These are phyloP conservation scores for Sporothrix brunneoviolacea DNA, from an alignment of 2,329 filamentous ascomycete genomes.

Conservation along the genomic window DNA sequence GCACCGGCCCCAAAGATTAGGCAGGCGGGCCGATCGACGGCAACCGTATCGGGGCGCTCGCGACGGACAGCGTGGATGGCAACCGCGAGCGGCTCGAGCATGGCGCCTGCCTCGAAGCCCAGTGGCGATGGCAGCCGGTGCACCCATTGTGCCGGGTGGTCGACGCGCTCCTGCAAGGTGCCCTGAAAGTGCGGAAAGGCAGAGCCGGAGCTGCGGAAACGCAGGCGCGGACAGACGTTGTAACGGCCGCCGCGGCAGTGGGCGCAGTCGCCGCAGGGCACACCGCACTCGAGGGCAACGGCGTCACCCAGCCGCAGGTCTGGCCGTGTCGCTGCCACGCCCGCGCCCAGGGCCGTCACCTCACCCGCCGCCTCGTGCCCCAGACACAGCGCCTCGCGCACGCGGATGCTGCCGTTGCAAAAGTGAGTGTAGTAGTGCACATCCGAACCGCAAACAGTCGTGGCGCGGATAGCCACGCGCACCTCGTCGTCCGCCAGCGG, in stretches of 20 bases:
- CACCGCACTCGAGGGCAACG: slow-evolving; percentile 62
- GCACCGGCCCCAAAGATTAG: slow-evolving; percentile 56
- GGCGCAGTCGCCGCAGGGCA: slow-evolving; percentile 45
- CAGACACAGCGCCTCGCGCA: slow-evolving; percentile 40
- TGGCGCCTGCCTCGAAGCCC: slow-evolving; percentile 45
- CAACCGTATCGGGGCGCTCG: no score
- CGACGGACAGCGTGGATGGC: slow-evolving; percentile 51
- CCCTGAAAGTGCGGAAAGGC: slow-evolving; percentile 26
- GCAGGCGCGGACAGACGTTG: slow-evolving; percentile 29
- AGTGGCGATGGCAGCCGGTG: slow-evolving; percentile 39
- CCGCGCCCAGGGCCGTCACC: slow-evolving; percentile 47
- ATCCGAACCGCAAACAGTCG: slow-evolving; percentile 58
- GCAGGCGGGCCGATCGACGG: slow-evolving; percentile 35
- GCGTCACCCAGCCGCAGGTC: slow-evolving; percentile 54
- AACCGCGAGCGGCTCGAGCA: slow-evolving; percentile 53
- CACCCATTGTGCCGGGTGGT: slow-evolving; percentile 25
- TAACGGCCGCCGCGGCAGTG: slow-evolving; percentile 33
- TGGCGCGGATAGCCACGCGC: slow-evolving; percentile 48
- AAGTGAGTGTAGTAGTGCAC: slow-evolving; percentile 34
- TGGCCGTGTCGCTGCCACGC: no score
- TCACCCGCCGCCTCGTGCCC: slow-evolving; percentile 62
- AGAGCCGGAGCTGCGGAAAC: slow-evolving; percentile 25
- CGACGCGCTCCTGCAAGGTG: slow-evolving; percentile 26
- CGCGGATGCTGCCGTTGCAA: slow-evolving; percentile 51
- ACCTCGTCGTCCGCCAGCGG: no score